Base-by-base conservation (phyloP, 495 filamentous ascomycete species). In the Penicillium manginii region DNA sequence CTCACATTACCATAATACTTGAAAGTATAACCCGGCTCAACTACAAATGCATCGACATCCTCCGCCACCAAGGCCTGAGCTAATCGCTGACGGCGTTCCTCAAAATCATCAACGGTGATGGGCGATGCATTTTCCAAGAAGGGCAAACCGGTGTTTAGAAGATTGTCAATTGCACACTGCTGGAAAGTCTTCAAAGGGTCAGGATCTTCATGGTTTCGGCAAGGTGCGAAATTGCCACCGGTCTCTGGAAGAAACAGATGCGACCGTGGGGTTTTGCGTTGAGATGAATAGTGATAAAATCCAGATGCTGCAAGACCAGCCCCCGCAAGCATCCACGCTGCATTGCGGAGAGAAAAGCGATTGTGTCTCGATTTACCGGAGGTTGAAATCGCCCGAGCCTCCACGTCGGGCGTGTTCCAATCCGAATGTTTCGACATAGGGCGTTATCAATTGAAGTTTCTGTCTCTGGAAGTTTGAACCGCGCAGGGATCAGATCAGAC, bases 11-110 rank as follows among this genome's bases (percentile, higher is more conserved):
- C 81, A 60, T 83, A 85, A 53, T 84, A 85, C 67, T 81, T 73
- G 61, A 84, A 83, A 0, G 81, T 82, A 61, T 84, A 86, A 0
- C 82, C 81, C 9, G 83, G 83, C 54, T 84, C 82, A 7, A 83
- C 59, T 4, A 84, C 69, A 52, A 84, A 83, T 2, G 78, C 80
- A 62, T 83, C 79, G 3, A 71, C 71, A 1, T 60, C 65, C 23
- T 76, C 73, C 7, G 67, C 71, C 4, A 73, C 67, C 8, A 85
- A 63, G 8, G 83, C 82, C 50, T 67, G 63, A 2, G 81, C 82
- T 8, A 82, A 67, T 26, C 75, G 73, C 39, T 81, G 68, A 26
- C 82, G 64, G 10, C 81, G 72, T 7, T 74, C 57, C 21, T 78
- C 68, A 55, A 76, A 84, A 49, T 83, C 80, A 1, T 61, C 51